Percentiles rank a stretch among this genome's conserved stretches.
Conservation (phyloP, 2,329 filamentous ascomycete genomes). For the Aspergillus glaucus region DNA sequence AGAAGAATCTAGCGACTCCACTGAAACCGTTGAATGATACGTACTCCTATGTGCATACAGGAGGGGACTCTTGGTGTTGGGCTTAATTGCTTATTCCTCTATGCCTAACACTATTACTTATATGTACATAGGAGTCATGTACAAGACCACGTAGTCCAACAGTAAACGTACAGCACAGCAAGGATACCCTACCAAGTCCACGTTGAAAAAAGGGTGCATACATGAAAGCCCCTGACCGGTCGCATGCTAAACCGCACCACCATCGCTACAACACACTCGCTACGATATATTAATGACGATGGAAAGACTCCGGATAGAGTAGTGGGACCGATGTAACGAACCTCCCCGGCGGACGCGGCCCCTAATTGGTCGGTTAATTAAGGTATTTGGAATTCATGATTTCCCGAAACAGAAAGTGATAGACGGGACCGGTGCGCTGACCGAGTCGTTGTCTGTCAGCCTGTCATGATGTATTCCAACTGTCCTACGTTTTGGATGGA, state of each 20-base stretch:
- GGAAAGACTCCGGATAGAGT: not conserved
- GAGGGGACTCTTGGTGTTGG: too few species aligned
- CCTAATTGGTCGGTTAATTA: conserved; percentile 15
- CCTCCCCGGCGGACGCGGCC: not conserved
- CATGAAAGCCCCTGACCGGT: too few species aligned
- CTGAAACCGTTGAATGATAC: not conserved
- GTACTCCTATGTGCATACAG: too few species aligned
- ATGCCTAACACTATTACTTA: too few species aligned
- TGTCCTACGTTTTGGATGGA: not conserved
- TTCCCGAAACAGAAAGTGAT: not conserved
- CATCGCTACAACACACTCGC: not conserved
- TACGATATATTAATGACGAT: not conserved
- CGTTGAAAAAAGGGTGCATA: too few species aligned
- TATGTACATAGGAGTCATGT: too few species aligned
- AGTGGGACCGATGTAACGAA: conserved; percentile 12
- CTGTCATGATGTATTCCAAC: not conserved
- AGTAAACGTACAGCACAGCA: too few species aligned
- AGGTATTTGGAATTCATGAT: conserved; percentile 20
- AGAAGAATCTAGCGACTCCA: not conserved
- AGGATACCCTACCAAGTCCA: too few species aligned
- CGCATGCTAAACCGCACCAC: too few species aligned
- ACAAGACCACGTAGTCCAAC: too few species aligned
- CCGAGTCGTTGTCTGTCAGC: not conserved
- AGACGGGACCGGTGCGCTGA: not conserved
- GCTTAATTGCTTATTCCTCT: too few species aligned